Evolutionary conservation across 805 yeast species (phyloP).

Genomic region (Ogataea pilisensis): DNA sequence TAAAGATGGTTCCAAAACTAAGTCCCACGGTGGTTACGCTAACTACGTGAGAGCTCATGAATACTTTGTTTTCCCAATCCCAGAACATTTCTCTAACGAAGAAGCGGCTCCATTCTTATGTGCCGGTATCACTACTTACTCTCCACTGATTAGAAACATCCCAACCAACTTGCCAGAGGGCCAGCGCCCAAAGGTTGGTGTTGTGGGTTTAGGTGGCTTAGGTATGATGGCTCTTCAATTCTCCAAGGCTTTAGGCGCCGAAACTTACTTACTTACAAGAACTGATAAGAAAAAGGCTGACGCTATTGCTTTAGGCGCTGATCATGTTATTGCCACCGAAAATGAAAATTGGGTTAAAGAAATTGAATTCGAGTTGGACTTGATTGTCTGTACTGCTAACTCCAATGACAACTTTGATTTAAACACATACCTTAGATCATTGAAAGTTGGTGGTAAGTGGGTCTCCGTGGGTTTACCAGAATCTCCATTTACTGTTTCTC

Average conservation of each 20-base stretch:
- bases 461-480: constrained; percentile 68
- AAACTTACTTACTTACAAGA: constrained; percentile 56
- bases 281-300: constrained; percentile 45
- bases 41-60: constrained; percentile 61
- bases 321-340: constrained; percentile 48
- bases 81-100: constrained; percentile 46
- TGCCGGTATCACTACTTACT: constrained; percentile 71
- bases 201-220: constrained; percentile 64
- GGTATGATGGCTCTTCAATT: constrained; percentile 62
- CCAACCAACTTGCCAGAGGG: constrained; percentile 30
- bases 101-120: constrained; percentile 71
- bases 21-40: constrained; percentile 66
- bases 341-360: constrained; percentile 32
- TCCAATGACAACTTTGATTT: constrained; percentile 47
- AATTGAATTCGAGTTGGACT: constrained; percentile 37
- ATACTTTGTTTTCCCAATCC: constrained; percentile 59
- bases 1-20: constrained; percentile 24
- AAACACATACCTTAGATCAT: constrained; percentile 40
- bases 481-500: constrained; percentile 38
- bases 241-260: constrained; percentile 61
- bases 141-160: constrained; percentile 53
- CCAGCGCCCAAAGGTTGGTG: constrained; percentile 46
- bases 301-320: constrained; percentile 53
- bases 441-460: constrained; percentile 57
- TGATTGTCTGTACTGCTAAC: constrained; percentile 51